Evolutionary conservation across 345 rosid species (phyloP).

Genomic region (Dimocarpus longan): DNA sequence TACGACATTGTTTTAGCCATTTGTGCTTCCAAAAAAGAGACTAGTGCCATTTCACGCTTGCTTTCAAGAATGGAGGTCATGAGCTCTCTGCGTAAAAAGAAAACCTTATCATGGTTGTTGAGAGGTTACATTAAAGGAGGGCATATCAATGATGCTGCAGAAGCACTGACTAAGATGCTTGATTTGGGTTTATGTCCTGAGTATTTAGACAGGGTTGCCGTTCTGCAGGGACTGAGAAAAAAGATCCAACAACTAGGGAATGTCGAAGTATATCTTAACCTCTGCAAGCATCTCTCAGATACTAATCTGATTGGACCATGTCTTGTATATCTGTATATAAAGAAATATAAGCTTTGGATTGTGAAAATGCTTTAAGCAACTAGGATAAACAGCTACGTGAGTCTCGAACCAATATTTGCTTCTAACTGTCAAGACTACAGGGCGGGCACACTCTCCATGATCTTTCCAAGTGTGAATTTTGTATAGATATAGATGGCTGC

Average conservation of each 20-base stretch:
- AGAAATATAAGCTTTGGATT: slow-evolving; percentile 79
- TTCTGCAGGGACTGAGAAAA: slow-evolving; percentile 82
- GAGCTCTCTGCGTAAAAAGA: slow-evolving; percentile 54
- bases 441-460: background rate
- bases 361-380: slow-evolving; percentile 61
- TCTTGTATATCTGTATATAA: slow-evolving; percentile 73
- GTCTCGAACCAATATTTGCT: slow-evolving; percentile 6
- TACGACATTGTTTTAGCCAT: slow-evolving; percentile 83
- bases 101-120: slow-evolving; percentile 73
- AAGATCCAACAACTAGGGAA: slow-evolving; percentile 63
- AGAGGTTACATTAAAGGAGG: slow-evolving; percentile 93
- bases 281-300: slow-evolving; percentile 69
- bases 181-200: slow-evolving; percentile 79
- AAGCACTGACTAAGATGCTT: slow-evolving; percentile 64
- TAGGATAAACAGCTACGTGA: background rate
- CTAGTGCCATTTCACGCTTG: slow-evolving; percentile 54
- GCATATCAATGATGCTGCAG: slow-evolving; percentile 74
- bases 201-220: slow-evolving; percentile 82
- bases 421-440: background rate
- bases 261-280: slow-evolving; percentile 58
- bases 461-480: slow-evolving; percentile 20
- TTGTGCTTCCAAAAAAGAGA: slow-evolving; percentile 83
- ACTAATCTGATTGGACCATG: slow-evolving; percentile 72
- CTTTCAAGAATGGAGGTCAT: slow-evolving; percentile 57
- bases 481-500: slow-evolving; percentile 23